These are phyloP conservation scores for Ceratocystis destructans DNA, from an alignment of 2,329 filamentous ascomycete species.

Conservation along the genomic window DNA sequence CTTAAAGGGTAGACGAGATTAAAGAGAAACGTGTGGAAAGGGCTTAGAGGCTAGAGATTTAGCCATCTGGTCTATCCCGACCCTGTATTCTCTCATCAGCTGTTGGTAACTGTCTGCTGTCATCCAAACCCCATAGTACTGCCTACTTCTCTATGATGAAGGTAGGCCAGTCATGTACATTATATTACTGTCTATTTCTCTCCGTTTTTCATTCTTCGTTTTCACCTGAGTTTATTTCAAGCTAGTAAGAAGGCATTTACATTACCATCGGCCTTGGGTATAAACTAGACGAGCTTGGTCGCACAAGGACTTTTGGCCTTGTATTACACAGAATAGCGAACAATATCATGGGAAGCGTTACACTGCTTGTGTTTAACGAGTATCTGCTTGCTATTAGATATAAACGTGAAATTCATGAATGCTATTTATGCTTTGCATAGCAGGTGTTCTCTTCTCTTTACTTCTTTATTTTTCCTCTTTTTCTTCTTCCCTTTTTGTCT, in stretches of 20 bases:
- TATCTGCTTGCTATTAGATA: too few relatives aligned
- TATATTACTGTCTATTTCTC: background rate
- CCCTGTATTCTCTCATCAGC: background rate
- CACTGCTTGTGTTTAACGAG: background rate
- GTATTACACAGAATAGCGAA: background rate
- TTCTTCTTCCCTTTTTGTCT: background rate
- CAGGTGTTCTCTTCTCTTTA: background rate
- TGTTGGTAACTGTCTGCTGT: background rate
- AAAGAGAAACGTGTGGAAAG: background rate
- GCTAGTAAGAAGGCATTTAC: background rate
- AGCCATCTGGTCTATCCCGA: background rate
- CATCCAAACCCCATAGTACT: background rate
- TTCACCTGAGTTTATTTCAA: background rate
- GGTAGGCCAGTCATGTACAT: constrained; percentile 17
- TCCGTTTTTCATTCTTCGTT: background rate
- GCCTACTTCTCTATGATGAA: background rate
- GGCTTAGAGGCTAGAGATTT: background rate
- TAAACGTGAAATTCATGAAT: background rate
- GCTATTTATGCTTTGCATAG: background rate
- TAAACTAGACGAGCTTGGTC: background rate
- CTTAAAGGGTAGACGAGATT: constrained; percentile 21
- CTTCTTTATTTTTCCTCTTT: background rate
- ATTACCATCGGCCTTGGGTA: background rate
- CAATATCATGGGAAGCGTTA: background rate
- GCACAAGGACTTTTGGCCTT: background rate